phyloP scores from a whole-genome alignment of 495 filamentous ascomycete species.

The Penicillium robsamsonii region DNA sequence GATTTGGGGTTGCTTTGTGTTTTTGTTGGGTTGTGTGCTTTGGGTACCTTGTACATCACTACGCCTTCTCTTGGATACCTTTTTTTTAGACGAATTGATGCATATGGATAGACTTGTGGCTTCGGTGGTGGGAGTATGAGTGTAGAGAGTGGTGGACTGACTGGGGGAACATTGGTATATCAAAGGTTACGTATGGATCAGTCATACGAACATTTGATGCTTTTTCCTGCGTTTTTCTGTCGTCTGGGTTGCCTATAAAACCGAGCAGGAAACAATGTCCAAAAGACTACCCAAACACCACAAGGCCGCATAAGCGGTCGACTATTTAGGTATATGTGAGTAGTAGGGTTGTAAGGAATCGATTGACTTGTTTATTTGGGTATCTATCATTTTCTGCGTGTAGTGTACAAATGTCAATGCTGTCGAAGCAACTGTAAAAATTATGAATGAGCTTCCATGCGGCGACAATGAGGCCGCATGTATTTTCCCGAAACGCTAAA shows the following conservation, averaged over 20 bases:
- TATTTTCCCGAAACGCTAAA: slow-evolving; percentile 20
- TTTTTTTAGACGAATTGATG: slow-evolving; percentile 23
- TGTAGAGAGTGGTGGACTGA: not conserved
- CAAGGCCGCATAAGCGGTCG: no score
- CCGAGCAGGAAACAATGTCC: no score
- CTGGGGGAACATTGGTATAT: not conserved
- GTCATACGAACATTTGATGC: no score
- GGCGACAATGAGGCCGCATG: not conserved
- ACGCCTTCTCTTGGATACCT: slow-evolving; percentile 20
- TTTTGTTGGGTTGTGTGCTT: slow-evolving; percentile 17
- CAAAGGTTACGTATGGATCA: no score
- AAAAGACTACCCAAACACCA: no score
- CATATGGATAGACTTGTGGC: slow-evolving; percentile 12
- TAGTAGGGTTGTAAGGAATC: not conserved
- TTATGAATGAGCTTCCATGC: not conserved
- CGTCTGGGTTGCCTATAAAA: no score
- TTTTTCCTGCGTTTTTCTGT: no score
- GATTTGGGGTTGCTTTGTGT: slow-evolving; percentile 6
- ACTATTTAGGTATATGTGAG: not conserved
- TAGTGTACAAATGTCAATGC: slow-evolving; percentile 19
- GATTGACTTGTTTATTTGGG: slow-evolving; percentile 23
- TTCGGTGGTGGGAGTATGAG: not conserved
- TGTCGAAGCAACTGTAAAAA: not conserved
- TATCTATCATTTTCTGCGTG: slow-evolving; percentile 30
- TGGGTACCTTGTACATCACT: slow-evolving; percentile 22